phyloP scores from a whole-genome alignment of 345 rosid genomes.

The Aquilaria malaccensis region DNA sequence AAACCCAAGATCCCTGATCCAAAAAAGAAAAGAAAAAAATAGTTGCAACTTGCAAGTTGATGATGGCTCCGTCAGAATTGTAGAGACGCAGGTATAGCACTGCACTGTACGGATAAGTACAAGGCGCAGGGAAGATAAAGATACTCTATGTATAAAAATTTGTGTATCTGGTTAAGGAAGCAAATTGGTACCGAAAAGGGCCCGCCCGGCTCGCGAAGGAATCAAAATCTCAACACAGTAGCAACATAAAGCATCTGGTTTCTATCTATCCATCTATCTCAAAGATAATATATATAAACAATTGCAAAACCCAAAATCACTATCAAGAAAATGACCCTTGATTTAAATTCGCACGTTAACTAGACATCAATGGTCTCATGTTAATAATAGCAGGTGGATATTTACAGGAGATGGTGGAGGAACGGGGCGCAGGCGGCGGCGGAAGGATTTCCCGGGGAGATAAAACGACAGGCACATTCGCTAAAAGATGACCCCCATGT shows the following conservation, averaged over 20 bases:
- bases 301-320: constrained; percentile 1
- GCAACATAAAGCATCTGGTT: constrained; percentile 48
- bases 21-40: neutral
- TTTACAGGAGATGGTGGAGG: neutral
- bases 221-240: constrained; percentile 25
- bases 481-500: constrained; percentile 16
- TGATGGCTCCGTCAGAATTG: constrained; percentile 8
- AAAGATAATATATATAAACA: constrained; percentile 9
- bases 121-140: constrained; percentile 11
- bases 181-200: constrained; percentile 23
- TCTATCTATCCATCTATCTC: constrained; percentile 2
- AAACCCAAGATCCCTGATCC: constrained; percentile 18
- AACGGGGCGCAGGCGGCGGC: neutral
- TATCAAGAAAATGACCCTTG: constrained; percentile 16
- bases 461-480: constrained; percentile 7
- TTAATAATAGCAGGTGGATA: neutral
- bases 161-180: constrained; percentile 31
- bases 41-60: constrained; percentile 9
- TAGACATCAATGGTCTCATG: constrained; percentile 4
- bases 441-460: neutral
- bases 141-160: neutral
- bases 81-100: constrained; percentile 12
- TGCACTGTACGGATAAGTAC: constrained; percentile 41
- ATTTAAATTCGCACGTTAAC: neutral
- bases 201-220: constrained; percentile 20